phyloP scores from a whole-genome alignment of 352 stramenopile genomes.

The Poterioochromonas sp. region DNA sequence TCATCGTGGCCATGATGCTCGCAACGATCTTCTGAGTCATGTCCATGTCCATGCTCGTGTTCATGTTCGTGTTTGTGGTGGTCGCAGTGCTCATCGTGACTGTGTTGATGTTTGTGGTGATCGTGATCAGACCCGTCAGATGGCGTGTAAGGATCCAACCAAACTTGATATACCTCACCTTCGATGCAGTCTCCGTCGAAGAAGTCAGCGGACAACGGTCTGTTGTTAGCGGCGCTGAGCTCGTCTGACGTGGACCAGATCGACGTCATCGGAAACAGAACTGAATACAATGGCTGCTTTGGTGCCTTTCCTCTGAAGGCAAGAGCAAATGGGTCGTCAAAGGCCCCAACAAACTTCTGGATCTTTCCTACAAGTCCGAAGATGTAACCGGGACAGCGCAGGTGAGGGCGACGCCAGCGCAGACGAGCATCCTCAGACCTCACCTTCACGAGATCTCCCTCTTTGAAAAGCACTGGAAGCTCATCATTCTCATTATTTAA shows the following conservation, averaged over 20 bases:
- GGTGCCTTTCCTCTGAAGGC: slow-evolving; percentile 47
- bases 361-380: slow-evolving; percentile 50
- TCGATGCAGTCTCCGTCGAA: slow-evolving; percentile 48
- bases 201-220: too few species aligned
- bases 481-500: not conserved
- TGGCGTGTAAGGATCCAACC: slow-evolving; percentile 42
- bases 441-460: slow-evolving; percentile 40
- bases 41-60: not conserved
- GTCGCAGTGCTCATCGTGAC: slow-evolving; percentile 45
- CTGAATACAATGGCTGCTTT: slow-evolving; percentile 48
- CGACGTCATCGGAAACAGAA: slow-evolving; percentile 47
- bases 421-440: slow-evolving; percentile 35
- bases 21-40: slow-evolving; percentile 37
- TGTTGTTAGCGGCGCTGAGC: not conserved
- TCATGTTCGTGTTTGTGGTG: not conserved
- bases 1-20: slow-evolving; percentile 43
- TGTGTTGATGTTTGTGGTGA: not conserved
- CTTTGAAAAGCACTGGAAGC: slow-evolving; percentile 39
- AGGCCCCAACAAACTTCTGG: slow-evolving; percentile 44
- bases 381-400: slow-evolving; percentile 55
- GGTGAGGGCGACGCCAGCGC: slow-evolving; percentile 50
- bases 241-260: slow-evolving; percentile 40
- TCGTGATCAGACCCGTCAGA: slow-evolving; percentile 41
- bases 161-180: slow-evolving; percentile 53
- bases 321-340: slow-evolving; percentile 49